These are phyloP conservation scores for Aureobasidium vineae DNA, from an alignment of 2,329 filamentous ascomycete genomes.

Conservation along the genomic window DNA sequence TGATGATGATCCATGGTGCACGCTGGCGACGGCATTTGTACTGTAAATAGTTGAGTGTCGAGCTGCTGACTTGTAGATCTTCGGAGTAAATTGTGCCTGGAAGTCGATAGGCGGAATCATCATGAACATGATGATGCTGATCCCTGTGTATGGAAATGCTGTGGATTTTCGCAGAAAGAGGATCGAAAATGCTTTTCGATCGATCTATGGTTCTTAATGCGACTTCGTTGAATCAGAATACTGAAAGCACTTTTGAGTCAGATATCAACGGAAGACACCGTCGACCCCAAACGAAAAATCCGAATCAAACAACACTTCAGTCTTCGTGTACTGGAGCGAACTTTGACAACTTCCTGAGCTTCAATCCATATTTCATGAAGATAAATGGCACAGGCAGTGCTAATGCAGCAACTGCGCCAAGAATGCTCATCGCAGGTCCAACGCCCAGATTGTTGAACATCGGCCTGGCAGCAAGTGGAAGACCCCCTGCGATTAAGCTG, in stretches of 20 bases:
- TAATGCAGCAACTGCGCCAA: constrained; percentile 44
- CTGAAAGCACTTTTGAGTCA: not conserved
- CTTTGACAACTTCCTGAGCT: constrained; percentile 46
- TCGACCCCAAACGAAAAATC: not conserved
- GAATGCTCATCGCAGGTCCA: constrained; percentile 44
- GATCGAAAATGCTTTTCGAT: not conserved
- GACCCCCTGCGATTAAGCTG: constrained; percentile 44
- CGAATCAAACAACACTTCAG: not conserved
- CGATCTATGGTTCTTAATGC: not conserved
- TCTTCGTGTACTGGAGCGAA: constrained; percentile 38
- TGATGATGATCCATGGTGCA: not conserved
- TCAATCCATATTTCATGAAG: constrained; percentile 46
- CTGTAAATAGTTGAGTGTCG: not conserved
- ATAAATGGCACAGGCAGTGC: constrained; percentile 48
- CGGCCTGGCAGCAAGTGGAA: constrained; percentile 40
- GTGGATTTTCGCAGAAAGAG: not conserved
- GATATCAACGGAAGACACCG: not conserved
- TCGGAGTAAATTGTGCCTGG: not conserved
- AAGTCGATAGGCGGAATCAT: not conserved
- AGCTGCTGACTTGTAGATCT: not conserved
- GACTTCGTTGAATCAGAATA: not conserved
- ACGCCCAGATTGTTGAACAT: constrained; percentile 46
- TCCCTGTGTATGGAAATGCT: not conserved
- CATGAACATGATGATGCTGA: not conserved
- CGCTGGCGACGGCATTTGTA: not conserved